phyloP scores from a whole-genome alignment of 1,139 yeast species.

The Suhomyces bolitotheri region DNA sequence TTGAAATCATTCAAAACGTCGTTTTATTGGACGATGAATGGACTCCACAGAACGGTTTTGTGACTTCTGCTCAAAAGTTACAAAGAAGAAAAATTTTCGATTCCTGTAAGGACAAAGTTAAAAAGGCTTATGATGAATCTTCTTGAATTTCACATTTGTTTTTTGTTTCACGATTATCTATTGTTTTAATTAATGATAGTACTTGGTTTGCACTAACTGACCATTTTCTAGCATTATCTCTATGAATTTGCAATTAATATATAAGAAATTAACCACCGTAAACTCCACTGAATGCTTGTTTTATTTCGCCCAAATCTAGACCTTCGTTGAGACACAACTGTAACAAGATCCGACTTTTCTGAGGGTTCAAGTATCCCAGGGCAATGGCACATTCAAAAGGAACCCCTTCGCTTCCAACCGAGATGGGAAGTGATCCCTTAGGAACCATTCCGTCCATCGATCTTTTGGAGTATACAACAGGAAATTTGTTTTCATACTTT shows the following conservation, averaged over 20 bases:
- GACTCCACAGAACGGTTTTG: constrained; percentile 95
- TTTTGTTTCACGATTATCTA: constrained; percentile 1
- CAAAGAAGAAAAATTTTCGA: constrained; percentile 89
- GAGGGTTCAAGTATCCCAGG: constrained; percentile 69
- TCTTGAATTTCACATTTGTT: not conserved
- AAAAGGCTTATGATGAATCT: constrained; percentile 45
- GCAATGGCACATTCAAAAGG: constrained; percentile 46
- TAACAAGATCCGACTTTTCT: constrained; percentile 59
- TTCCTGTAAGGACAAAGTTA: constrained; percentile 60
- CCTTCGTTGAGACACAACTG: constrained; percentile 56
- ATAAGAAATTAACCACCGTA: constrained; percentile 19
- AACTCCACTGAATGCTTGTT: constrained; percentile 48
- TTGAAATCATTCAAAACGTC: constrained; percentile 79
- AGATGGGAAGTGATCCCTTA: constrained; percentile 44
- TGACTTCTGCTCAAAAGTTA: constrained; percentile 93
- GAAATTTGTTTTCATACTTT: constrained; percentile 35
- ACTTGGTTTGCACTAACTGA: no score
- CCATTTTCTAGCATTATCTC: constrained; percentile 1
- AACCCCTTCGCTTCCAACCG: constrained; percentile 17
- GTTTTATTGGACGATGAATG: constrained; percentile 88
- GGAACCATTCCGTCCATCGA: constrained; percentile 67
- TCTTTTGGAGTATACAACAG: constrained; percentile 64
- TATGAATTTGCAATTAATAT: constrained; percentile 8
- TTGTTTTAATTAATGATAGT: no score
- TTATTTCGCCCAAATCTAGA: constrained; percentile 42